A percentile compares a stretch with the other conserved stretches of the same genome.
Conservation (phyloP, 331 rosid genomes). For the Cydonia oblonga region DNA sequence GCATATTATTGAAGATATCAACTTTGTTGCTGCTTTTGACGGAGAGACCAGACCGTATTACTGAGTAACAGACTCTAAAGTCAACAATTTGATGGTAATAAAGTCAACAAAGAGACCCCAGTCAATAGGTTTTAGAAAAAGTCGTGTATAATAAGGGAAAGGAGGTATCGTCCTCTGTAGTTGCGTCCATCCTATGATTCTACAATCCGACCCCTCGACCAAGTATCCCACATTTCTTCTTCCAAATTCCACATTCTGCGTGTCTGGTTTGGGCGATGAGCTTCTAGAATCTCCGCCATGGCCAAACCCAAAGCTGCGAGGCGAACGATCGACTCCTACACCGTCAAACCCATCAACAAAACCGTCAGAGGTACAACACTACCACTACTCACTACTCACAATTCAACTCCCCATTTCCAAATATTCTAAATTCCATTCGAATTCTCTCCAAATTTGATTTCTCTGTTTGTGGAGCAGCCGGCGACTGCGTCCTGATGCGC, state of each 20-base stretch:
- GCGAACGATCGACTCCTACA: constrained; percentile 84
- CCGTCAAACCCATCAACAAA: constrained; percentile 79
- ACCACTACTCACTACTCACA: neutral
- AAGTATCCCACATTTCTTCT: neutral
- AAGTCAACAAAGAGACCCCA: neutral
- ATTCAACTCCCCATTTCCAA: neutral
- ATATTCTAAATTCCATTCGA: neutral
- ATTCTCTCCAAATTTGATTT: neutral
- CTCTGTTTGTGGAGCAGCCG: constrained; percentile 32
- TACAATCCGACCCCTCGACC: neutral
- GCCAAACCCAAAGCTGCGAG: constrained; percentile 79
- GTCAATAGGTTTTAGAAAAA: neutral
- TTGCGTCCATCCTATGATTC: neutral
- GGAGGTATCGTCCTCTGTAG: neutral
- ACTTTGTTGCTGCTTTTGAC: too few species aligned
- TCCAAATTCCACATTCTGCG: neutral
- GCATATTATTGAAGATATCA: too few species aligned
- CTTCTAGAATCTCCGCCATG: constrained; percentile 24
- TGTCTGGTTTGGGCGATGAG: neutral
- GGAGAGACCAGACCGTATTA: too few species aligned
- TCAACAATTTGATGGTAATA: neutral
- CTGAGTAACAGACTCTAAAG: too few species aligned
- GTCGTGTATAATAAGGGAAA: neutral
- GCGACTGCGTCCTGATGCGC: constrained; percentile 88
- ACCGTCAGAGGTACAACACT: constrained; percentile 42